These are phyloP conservation scores for Diaporthe eres DNA, from an alignment of 2,329 filamentous ascomycete species.

Conservation along the genomic window DNA sequence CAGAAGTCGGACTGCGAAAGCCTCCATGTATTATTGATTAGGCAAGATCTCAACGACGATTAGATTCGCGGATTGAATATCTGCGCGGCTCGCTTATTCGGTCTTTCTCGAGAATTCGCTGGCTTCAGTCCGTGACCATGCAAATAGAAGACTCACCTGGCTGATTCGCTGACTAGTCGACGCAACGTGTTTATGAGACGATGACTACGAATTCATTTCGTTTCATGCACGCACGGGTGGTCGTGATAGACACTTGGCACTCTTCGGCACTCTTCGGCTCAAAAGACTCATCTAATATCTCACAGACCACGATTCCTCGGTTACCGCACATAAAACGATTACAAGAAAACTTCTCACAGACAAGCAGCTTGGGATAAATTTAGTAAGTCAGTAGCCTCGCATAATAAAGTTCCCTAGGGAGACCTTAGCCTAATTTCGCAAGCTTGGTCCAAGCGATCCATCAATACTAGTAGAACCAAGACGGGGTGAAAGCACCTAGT, in stretches of 20 bases:
- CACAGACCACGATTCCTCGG: neutral
- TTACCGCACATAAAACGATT: too few species aligned
- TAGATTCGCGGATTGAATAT: slow-evolving; percentile 4
- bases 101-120: neutral
- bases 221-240: neutral
- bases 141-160: neutral
- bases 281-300: neutral
- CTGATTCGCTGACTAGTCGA: too few species aligned
- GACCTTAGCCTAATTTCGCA: too few species aligned
- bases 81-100: neutral
- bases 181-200: too few species aligned
- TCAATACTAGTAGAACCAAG: too few species aligned
- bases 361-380: too few species aligned
- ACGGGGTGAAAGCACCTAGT: too few species aligned
- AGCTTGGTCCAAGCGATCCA: too few species aligned
- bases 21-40: slow-evolving; percentile 21
- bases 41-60: slow-evolving; percentile 17
- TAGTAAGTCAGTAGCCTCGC: too few species aligned
- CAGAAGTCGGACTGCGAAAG: slow-evolving; percentile 30
- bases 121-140: neutral
- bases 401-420: too few species aligned
- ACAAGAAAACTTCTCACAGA: too few species aligned
- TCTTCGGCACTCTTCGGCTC: neutral
- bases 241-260: neutral
- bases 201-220: neutral